phyloP scores from a whole-genome alignment of 306 rosid species.

The Prunus mira region DNA sequence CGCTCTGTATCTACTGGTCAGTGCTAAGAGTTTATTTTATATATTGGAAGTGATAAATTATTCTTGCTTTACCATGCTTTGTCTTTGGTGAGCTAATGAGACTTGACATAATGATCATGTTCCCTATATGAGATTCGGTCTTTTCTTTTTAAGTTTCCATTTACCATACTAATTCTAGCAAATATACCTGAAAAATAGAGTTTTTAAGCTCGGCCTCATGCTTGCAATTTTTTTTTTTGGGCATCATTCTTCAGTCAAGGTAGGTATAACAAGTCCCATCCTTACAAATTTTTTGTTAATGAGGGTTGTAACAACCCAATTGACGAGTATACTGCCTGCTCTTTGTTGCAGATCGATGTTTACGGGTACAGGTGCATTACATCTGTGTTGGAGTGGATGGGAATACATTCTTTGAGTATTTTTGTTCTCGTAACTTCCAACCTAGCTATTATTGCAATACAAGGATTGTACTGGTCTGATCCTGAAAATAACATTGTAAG shows the following conservation, averaged over 20 bases:
- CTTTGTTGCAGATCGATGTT: constrained; percentile 66
- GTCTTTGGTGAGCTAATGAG: background rate
- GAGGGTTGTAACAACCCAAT: background rate
- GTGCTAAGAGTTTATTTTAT: constrained; percentile 23
- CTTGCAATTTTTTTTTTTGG: background rate
- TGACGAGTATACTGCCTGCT: constrained; percentile 13
- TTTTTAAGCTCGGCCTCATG: background rate
- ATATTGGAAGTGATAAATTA: background rate
- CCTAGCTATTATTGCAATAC: constrained; percentile 59
- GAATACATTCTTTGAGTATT: constrained; percentile 72
- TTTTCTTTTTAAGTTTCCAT: background rate
- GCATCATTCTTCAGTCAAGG: background rate
- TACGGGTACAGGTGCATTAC: constrained; percentile 53
- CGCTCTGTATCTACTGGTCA: constrained; percentile 68
- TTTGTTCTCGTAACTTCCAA: constrained; percentile 70
- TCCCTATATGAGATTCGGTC: background rate
- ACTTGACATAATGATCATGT: background rate
- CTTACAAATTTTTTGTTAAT: background rate
- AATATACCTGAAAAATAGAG: background rate
- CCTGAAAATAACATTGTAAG: constrained; percentile 78
- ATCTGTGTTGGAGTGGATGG: constrained; percentile 77
- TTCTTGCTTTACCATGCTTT: background rate
- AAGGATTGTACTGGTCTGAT: constrained; percentile 67
- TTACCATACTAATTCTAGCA: background rate
- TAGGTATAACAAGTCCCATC: background rate